These are phyloP conservation scores for Musa beccarii DNA, from an alignment of 176 grass and related monocot genomes.

Conservation along the genomic window DNA sequence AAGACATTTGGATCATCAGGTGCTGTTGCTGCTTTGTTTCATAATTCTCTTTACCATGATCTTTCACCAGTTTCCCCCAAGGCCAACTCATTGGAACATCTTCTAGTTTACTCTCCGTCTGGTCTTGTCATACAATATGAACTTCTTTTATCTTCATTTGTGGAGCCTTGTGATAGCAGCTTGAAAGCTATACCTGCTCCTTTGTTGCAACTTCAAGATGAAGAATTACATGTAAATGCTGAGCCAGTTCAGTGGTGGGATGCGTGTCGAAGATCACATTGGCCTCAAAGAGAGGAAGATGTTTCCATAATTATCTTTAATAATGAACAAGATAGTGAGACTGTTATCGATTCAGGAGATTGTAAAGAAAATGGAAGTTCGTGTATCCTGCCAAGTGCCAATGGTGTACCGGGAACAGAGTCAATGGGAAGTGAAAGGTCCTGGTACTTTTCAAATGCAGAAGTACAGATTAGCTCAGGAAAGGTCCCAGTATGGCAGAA, in stretches of 20 bases:
- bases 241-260: conserved; percentile 99
- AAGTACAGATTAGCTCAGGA: conserved; percentile 75
- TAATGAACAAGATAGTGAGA: conserved; percentile 43
- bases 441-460: conserved; percentile 96
- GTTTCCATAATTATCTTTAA: conserved; percentile 45
- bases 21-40: conserved; percentile 66
- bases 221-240: conserved; percentile 79
- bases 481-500: conserved; percentile 97
- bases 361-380: conserved; percentile 51
- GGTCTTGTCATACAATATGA: conserved; percentile 99
- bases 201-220: conserved; percentile 70
- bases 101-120: conserved; percentile 93
- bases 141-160: conserved; percentile 64
- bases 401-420: conserved; percentile 46
- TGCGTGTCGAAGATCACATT: conserved; percentile 89
- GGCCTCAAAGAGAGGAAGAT: conserved; percentile 84
- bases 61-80: conserved; percentile 41
- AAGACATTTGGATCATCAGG: conserved; percentile 75
- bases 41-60: conserved; percentile 67
- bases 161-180: conserved; percentile 50
- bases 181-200: conserved; percentile 45
- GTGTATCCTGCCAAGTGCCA: conserved; percentile 33
- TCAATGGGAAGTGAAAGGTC: conserved; percentile 43
- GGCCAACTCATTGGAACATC: conserved; percentile 88
- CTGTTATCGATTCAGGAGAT: conserved; percentile 49